Percentiles rank a stretch among this genome's conserved stretches.
phyloP scores from a whole-genome alignment of 352 stramenopile species.

The Phytophthora pseudosyringae region DNA sequence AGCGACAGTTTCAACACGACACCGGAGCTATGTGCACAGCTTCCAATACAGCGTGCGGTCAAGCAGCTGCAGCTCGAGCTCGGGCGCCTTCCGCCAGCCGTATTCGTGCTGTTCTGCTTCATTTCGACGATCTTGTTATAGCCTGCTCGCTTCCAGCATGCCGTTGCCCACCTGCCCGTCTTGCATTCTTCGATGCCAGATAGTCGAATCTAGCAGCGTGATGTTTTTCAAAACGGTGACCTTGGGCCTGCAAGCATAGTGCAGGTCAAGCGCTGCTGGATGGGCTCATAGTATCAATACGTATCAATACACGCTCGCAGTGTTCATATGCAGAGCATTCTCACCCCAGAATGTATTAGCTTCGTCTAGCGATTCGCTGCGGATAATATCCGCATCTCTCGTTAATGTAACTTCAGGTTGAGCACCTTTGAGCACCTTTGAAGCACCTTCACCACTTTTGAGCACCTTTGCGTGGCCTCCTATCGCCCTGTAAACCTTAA shows the following conservation, averaged over 20 bases:
- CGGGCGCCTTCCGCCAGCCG: background rate
- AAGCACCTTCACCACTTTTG: too few relatives aligned
- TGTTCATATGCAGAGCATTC: background rate
- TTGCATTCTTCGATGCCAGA: too few relatives aligned
- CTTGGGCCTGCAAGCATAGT: too few relatives aligned
- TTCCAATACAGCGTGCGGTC: conserved; percentile 4
- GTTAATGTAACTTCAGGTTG: background rate
- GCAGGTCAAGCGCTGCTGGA: background rate
- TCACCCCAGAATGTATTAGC: too few relatives aligned
- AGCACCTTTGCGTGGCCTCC: too few relatives aligned
- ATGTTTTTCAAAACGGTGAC: too few relatives aligned
- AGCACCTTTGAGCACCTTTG: too few relatives aligned
- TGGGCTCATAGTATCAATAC: background rate
- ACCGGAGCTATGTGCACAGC: background rate
- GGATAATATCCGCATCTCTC: too few relatives aligned
- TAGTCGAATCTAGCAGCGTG: too few relatives aligned
- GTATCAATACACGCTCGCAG: background rate
- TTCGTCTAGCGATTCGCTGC: too few relatives aligned
- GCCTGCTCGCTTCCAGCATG: background rate
- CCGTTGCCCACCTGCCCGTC: background rate
- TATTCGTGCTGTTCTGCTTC: background rate
- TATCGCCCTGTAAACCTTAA: too few relatives aligned
- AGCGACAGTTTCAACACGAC: background rate
- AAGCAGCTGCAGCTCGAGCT: background rate
- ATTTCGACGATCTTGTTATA: background rate